These are phyloP conservation scores for Tetracentron sinense DNA, from an alignment of 164 flowering plant genomes.

Conservation along the genomic window DNA sequence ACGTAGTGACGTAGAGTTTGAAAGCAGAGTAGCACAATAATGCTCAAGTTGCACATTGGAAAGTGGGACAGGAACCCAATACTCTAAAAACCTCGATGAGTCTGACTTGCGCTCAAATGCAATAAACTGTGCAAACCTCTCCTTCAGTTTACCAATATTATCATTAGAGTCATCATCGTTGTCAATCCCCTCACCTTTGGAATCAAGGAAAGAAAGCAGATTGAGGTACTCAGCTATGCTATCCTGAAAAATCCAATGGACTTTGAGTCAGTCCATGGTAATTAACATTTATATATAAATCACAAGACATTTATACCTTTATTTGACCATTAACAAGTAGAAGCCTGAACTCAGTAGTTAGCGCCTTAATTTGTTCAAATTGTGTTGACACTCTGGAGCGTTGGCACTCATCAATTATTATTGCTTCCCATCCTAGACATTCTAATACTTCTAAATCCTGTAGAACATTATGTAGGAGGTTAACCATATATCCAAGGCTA, in stretches of 20 bases:
- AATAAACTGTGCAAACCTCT: conserved; percentile 36
- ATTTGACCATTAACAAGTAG: conserved; percentile 45
- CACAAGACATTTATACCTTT: conserved; percentile 36
- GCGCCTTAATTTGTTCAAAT: conserved; percentile 39
- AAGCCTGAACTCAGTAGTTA: conserved; percentile 41
- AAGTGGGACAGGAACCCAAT: conserved; percentile 82
- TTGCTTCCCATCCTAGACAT: conserved; percentile 54
- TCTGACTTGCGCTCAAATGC: conserved; percentile 44
- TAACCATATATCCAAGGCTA: neutral
- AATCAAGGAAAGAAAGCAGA: conserved; percentile 49
- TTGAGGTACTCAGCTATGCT: conserved; percentile 35
- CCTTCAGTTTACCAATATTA: conserved; percentile 39
- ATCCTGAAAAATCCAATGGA: conserved; percentile 71
- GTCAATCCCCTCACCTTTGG: conserved; percentile 11
- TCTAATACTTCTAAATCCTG: conserved; percentile 60
- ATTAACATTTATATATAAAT: no score
- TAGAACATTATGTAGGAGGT: conserved; percentile 12
- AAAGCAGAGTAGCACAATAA: conserved; percentile 63
- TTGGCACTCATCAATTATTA: conserved; percentile 64
- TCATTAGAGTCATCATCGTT: conserved; percentile 23
- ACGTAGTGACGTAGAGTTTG: conserved; percentile 50
- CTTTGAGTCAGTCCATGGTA: no score
- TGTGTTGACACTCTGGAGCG: conserved; percentile 25
- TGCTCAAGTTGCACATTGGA: conserved; percentile 86
- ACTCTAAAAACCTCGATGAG: conserved; percentile 63